Evolutionary conservation across 2,329 filamentous ascomycete genomes (phyloP).

Genomic region (Fusarium euwallaceae): DNA sequence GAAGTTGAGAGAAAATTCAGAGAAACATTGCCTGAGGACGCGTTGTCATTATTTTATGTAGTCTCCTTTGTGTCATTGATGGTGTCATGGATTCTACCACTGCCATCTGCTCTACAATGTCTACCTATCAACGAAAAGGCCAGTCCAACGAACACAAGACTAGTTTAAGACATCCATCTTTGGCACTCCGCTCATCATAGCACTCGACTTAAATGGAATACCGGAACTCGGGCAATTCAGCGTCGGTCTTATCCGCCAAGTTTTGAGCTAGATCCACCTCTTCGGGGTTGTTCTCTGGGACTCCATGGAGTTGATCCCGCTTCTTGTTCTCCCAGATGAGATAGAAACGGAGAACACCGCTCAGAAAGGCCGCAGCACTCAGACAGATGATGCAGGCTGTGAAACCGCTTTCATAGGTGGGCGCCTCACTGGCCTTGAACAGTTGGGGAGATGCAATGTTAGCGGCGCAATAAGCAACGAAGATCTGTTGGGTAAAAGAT

Average conservation of each 20-base stretch:
- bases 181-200: background rate
- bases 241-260: background rate
- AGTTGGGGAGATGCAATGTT: background rate
- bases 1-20: background rate
- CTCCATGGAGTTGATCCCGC: background rate
- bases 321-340: background rate
- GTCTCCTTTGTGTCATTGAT: background rate
- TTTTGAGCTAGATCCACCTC: background rate
- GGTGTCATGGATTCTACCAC: background rate
- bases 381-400: background rate
- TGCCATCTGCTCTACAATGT: background rate
- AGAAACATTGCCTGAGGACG: background rate
- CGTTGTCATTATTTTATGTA: background rate
- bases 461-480: background rate
- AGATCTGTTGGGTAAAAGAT: background rate
- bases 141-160: background rate
- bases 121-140: background rate
- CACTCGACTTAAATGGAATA: background rate
- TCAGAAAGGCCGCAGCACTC: background rate
- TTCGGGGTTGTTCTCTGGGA: background rate
- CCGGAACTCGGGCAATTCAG: background rate
- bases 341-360: background rate
- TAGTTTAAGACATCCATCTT: background rate
- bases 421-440: background rate
- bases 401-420: background rate